These are phyloP conservation scores for Sporothrix variecibatus DNA, from an alignment of 2,329 filamentous ascomycete genomes.

Conservation along the genomic window DNA sequence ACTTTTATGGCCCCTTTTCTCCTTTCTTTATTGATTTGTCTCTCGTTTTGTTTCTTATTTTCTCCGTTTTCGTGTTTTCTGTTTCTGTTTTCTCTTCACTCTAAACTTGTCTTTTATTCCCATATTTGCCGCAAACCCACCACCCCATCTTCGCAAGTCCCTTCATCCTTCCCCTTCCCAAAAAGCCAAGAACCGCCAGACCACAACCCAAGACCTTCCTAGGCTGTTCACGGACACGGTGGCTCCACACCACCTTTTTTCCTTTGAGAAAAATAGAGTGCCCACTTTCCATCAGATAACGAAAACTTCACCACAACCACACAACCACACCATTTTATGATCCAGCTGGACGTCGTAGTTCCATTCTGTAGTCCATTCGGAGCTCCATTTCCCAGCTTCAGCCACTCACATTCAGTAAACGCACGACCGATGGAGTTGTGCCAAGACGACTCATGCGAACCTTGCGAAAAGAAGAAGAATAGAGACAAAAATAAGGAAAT, in stretches of 20 bases:
- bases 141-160: not conserved
- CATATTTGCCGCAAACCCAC: constrained; percentile 4
- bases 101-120: not conserved
- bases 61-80: not conserved
- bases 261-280: not conserved
- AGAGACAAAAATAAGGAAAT: not conserved
- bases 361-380: too few species aligned
- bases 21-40: not conserved
- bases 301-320: constrained; percentile 7
- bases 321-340: not conserved
- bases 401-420: not conserved
- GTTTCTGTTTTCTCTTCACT: not conserved
- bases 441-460: constrained; percentile 4
- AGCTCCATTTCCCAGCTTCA: not conserved
- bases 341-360: too few species aligned
- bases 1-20: not conserved
- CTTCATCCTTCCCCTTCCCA: not conserved
- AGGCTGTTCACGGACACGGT: not conserved
- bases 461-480: not conserved
- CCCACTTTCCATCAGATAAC: constrained; percentile 19
- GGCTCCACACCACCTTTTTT: not conserved
- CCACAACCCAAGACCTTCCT: not conserved
- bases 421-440: not conserved
- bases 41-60: not conserved
- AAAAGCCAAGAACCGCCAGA: constrained; percentile 2